Evolutionary conservation across 2,329 filamentous ascomycete species (phyloP), one percentile per base, ranked within the genome.

Genomic region (Fusarium equiseti): DNA sequence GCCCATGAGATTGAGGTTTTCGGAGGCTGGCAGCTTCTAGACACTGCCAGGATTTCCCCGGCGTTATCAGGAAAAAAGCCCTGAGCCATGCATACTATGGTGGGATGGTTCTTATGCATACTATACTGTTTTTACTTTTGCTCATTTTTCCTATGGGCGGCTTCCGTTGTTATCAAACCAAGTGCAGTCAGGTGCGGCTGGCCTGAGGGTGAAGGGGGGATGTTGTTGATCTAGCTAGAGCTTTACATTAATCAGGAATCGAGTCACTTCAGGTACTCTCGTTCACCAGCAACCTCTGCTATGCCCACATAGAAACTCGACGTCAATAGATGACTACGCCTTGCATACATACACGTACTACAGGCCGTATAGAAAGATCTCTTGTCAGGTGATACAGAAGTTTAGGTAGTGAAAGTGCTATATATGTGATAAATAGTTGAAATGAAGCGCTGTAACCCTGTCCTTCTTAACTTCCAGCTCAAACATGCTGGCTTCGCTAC

Each of bases 381-480:
- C 29, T 27, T 32, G 40, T 24, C 32, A 27, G 16, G 20, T 35
- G 6, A 42, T 50, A 32, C 15, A 54, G 27, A 46, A 62, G 27
- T 38, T 51, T 29, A 57, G 22, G 38, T 65, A 70, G 68, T 60
- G 68, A 71, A 59, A 62, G 69, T 66, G 68, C 32, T 63, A 51
- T 66, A 46, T 73, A 62, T 71, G 63, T 73, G 56, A 54, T 69
- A 61, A 62, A 40, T 74, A 66, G 38, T 68, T 73, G 55, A 69
- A 64, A 75, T 53, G 52, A 64, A 61, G 55, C 61, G 59, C 64
- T 67, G 60, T 67, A 71, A 71, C 53, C 55, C 49, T 60, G 42
- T 62, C 57, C 52, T 65, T 61, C 60, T 67, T 56, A 55, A 62
- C 54, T 52, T 56, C 52, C 59, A 59, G 45, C 46, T 43, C 44